These are phyloP conservation scores for Parasitella parasitica DNA, from an alignment of 371 early-diverging fungal species.

Conservation along the genomic window DNA sequence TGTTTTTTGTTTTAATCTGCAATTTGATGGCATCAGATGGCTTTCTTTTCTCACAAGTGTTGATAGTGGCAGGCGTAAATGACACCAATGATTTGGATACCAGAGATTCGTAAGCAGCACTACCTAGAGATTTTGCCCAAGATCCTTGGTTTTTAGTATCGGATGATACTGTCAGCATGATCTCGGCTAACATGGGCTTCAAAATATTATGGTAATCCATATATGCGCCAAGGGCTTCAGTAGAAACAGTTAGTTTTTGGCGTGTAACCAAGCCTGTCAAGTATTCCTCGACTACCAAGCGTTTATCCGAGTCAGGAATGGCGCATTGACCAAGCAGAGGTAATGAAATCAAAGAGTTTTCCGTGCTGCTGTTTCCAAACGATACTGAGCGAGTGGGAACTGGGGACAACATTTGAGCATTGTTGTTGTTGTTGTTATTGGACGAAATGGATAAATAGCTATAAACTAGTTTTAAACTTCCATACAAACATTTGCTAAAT, in stretches of 20 bases:
- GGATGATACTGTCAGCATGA: slow-evolving; percentile 13
- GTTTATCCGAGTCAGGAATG: not conserved
- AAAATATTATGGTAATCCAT: slow-evolving; percentile 15
- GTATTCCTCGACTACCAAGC: slow-evolving; percentile 12
- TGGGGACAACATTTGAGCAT: not conserved
- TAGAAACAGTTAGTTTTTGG: slow-evolving; percentile 8
- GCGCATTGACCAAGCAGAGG: slow-evolving; percentile 1
- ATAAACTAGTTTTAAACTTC: not conserved
- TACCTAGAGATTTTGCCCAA: slow-evolving; percentile 12
- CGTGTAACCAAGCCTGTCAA: slow-evolving; percentile 18
- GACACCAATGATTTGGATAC: slow-evolving; percentile 14
- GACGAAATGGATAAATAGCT: not conserved
- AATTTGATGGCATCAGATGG: slow-evolving; percentile 23
- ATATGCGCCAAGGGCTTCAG: slow-evolving; percentile 17
- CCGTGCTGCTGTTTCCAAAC: too few relatives aligned
- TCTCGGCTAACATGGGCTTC: slow-evolving; percentile 20
- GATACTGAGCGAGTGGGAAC: slow-evolving; percentile 1
- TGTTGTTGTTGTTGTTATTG: not conserved
- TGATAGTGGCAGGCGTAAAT: slow-evolving; percentile 15
- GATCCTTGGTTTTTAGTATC: not conserved
- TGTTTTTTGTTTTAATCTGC: slow-evolving; percentile 33
- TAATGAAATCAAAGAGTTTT: not conserved
- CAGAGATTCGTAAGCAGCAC: slow-evolving; percentile 13
- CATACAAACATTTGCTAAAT: not conserved
- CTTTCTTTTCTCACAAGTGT: slow-evolving; percentile 9